phyloP scores from a whole-genome alignment of 305 asterid species.

The Euphrasia arctica region DNA sequence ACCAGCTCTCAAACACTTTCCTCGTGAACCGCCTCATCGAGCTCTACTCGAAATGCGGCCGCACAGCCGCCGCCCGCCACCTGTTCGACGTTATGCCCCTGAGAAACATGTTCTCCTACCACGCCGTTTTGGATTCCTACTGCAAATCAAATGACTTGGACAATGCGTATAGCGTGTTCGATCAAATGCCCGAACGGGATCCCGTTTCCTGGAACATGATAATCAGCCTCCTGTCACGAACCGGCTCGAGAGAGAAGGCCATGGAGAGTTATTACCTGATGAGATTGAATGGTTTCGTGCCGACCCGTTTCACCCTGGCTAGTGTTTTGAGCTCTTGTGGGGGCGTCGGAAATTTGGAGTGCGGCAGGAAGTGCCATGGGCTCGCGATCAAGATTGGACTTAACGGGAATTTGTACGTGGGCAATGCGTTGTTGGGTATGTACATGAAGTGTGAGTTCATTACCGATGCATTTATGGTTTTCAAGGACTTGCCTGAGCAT shows the following conservation, averaged over 20 bases:
- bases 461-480: slow-evolving; percentile 45
- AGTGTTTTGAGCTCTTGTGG: slow-evolving; percentile 84
- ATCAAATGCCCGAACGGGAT: slow-evolving; percentile 62
- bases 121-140: slow-evolving; percentile 59
- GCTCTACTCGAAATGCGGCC: slow-evolving; percentile 63
- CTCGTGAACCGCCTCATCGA: slow-evolving; percentile 63
- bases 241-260: slow-evolving; percentile 54
- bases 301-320: slow-evolving; percentile 66
- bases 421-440: slow-evolving; percentile 77
- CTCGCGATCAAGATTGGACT: slow-evolving; percentile 64
- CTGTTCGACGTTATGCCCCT: slow-evolving; percentile 67
- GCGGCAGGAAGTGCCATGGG: slow-evolving; percentile 72
- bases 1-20: slow-evolving; percentile 44
- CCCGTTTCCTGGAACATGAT: slow-evolving; percentile 70
- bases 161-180: slow-evolving; percentile 52
- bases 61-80: slow-evolving; percentile 42
- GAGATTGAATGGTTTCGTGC: slow-evolving; percentile 54
- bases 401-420: slow-evolving; percentile 55
- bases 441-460: slow-evolving; percentile 56
- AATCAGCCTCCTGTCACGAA: slow-evolving; percentile 56
- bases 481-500: slow-evolving; percentile 55
- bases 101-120: slow-evolving; percentile 68
- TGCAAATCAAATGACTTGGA: slow-evolving; percentile 56
- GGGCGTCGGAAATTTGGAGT: slow-evolving; percentile 41
- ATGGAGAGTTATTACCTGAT: slow-evolving; percentile 52